phyloP scores from a whole-genome alignment of 108 stramenopile species.

The Seminavis robusta region DNA sequence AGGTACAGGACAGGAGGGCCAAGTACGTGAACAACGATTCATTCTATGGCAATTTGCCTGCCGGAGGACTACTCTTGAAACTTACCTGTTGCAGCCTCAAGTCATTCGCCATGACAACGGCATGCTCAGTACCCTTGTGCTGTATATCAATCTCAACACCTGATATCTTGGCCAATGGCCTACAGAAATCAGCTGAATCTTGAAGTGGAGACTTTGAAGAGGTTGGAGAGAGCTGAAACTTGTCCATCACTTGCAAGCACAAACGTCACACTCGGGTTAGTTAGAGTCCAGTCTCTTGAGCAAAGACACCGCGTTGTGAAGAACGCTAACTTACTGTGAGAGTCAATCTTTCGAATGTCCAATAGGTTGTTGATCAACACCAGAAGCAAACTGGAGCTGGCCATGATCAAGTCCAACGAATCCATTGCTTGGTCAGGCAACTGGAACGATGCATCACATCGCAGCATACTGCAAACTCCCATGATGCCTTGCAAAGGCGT shows the following conservation, averaged over 20 bases:
- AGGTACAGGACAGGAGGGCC: no score
- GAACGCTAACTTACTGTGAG: no score
- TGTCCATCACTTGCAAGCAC: no score
- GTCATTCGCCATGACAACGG: no score
- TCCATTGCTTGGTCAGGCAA: background rate
- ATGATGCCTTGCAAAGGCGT: constrained; percentile 20
- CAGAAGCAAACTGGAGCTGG: constrained; percentile 10
- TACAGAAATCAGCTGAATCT: constrained; percentile 10
- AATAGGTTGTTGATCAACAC: constrained; percentile 14
- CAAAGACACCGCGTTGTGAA: no score
- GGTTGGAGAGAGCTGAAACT: constrained; percentile 6
- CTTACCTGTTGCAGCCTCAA: no score
- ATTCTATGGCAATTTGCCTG: background rate
- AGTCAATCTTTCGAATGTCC: constrained; percentile 8
- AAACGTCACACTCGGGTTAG: no score
- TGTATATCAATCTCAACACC: constrained; percentile 2
- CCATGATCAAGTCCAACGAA: constrained; percentile 11
- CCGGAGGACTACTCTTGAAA: no score
- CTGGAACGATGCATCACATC: background rate
- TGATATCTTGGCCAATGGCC: constrained; percentile 12
- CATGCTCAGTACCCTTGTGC: no score
- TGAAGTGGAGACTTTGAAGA: background rate
- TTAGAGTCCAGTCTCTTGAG: no score
- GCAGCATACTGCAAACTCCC: constrained; percentile 15
- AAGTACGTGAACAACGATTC: constrained; percentile 4